Base-by-base conservation (phyloP, 208 protist species). In the Paratrypanosoma confusum region DNA sequence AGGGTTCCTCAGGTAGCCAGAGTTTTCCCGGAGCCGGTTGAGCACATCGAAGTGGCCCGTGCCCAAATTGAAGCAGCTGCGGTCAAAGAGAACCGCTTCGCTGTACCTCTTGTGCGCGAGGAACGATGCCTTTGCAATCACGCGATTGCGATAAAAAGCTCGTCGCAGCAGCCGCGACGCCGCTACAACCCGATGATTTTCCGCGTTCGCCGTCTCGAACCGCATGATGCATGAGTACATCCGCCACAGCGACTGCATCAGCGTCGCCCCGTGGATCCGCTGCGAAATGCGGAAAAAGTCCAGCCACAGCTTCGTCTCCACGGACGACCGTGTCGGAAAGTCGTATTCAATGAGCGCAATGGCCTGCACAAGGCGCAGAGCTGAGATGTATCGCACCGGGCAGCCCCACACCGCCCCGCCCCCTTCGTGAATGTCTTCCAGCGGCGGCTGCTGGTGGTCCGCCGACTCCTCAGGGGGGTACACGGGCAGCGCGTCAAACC, bases 191-290 rank as follows among this genome's bases (percentile, higher is more conserved):
- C 56, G 41, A 3, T 21, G 46, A 4, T 21, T 6, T 11, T 88
- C 65, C 1, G 29, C 51, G n/a, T n/a, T n/a, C n/a, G n/a, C n/a
- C n/a, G n/a, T n/a, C 21, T 88, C 73, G 38, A 88, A 83, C 4
- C 29, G 26, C 38, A 76, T 74, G 42, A 77, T 49, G 17, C 57
- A 40, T 1, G 47, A 24, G 56, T 82, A 80, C 80, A 84, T 89
- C 27, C 80, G 53, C 80, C 80, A 89, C 5, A 89, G 63, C 0
- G 74, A 89, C 56, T 89, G 80, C 63, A 89, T 47, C 25, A 84
- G 51, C 25, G 75, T 82, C 3, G 80, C 80, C 2, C 63, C 74
- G 25, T 75, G 63, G 32, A 84, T 51, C 28, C 78, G 71, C 40
- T 84, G 74, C 35, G 71, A 57, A 14, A 80, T 62, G 16, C 63